Base-by-base conservation (phyloP, 2,329 filamentous ascomycete species). In the Aspergillus brasiliensis region DNA sequence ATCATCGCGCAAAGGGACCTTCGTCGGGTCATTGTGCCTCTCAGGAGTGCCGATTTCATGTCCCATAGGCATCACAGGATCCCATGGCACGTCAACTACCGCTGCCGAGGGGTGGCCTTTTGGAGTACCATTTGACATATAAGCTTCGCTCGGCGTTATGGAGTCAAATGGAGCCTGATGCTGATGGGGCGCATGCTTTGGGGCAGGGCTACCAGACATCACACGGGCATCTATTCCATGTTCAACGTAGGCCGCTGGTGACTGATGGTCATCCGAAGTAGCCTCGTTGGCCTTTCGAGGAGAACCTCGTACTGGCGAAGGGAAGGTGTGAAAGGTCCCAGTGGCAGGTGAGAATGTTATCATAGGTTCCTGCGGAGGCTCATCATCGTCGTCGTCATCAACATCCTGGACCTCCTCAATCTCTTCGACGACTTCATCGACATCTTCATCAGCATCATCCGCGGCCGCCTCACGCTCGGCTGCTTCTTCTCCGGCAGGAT, bases 281-380 rank as follows among this genome's bases (percentile, higher is more conserved):
- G 66, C 64, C 21, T 64, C 65, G 46, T 64, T 63, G 10, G 57
- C 63, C 44, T 69, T 64, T 21, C 62, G 61, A 21, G 68, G 68
- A 19, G 73, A 70, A 31, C n/a, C 46, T 38, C 72, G 68, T 31
- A 70, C 57, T 8, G 77, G 76, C 11, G 78, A 78, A 21, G 76
- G 73, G 21, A 77, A 69, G 7, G 74, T 71, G 31, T 70, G 73
- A 57, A 80, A 80, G 5, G 78, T 80, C n/a, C 78, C 78, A 2
- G 76, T 80, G 54, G 70, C 70, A 5, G 78, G 77, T 7, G 76
- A 80, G 59, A 79, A 80, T 1, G 73, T 73, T 23, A 80, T 72
- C n/a, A 73, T 56, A 10, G 72, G 71, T 53, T 80, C 76, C n/a
- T 72, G 67, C 5, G 64, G 62, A 4, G 59, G 59, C 6, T 69